These are phyloP conservation scores for Coemansia sp. DNA, from an alignment of 192 early-diverging fungal genomes.

Conservation along the genomic window DNA sequence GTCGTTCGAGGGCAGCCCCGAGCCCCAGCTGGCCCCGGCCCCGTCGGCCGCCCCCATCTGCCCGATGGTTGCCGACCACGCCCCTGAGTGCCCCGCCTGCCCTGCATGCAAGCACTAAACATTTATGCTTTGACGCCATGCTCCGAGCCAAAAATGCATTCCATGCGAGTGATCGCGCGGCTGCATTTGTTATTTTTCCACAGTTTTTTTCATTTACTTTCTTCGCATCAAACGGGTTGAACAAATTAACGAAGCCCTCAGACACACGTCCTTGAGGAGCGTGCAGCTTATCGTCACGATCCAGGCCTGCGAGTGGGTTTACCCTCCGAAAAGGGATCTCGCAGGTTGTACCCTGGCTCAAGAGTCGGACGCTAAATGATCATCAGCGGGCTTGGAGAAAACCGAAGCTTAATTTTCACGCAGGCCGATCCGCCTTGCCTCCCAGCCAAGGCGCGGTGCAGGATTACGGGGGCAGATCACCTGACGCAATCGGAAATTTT, in stretches of 20 bases:
- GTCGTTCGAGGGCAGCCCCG: constrained; percentile 36
- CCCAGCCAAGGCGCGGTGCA: neutral
- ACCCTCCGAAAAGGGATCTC: constrained; percentile 15
- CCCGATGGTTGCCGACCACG: constrained; percentile 20
- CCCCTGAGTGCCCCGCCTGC: constrained; percentile 35
- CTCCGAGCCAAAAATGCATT: neutral
- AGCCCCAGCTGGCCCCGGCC: constrained; percentile 15
- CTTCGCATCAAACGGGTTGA: neutral
- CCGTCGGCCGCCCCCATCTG: constrained; percentile 32
- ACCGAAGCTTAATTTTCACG: neutral
- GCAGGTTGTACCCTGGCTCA: constrained; percentile 30
- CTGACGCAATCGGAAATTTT: neutral
- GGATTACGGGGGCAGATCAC: neutral
- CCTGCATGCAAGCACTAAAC: constrained; percentile 3
- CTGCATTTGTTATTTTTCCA: neutral
- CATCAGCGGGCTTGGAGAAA: constrained; percentile 39
- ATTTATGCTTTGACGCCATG: too few relatives aligned
- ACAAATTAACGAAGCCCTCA: constrained; percentile 23
- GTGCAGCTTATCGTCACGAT: constrained; percentile 42
- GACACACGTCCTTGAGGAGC: constrained; percentile 35
- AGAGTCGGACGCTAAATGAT: constrained; percentile 26
- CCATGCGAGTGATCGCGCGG: too few relatives aligned
- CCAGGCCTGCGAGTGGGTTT: constrained; percentile 47
- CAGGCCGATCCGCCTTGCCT: neutral
- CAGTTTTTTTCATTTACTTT: neutral